Percentiles rank a stretch among this genome's conserved stretches.
phyloP scores from a whole-genome alignment of 495 filamentous ascomycete genomes.

The Penicillium goetzii region DNA sequence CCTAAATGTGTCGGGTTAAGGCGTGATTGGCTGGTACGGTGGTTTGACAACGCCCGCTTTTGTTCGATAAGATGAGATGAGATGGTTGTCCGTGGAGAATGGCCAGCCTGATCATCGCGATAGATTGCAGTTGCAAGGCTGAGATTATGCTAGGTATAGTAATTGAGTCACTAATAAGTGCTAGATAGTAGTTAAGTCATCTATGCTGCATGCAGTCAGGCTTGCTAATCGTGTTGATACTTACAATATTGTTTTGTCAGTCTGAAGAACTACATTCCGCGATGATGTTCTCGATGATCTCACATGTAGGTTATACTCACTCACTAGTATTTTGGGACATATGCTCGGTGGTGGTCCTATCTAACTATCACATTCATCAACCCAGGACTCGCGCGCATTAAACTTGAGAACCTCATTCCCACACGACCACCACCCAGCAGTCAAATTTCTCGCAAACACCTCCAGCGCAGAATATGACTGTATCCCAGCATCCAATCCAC shows the following conservation, averaged over 20 bases:
- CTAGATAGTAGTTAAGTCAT: not conserved
- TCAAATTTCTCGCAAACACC: constrained; percentile 85
- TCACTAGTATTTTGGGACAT: not conserved
- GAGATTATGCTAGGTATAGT: not conserved
- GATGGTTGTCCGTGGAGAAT: not conserved
- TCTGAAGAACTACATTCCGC: not conserved
- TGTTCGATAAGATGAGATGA: not conserved
- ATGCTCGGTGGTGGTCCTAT: not conserved
- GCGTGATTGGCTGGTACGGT: not conserved
- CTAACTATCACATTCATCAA: constrained; percentile 11
- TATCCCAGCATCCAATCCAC: not conserved
- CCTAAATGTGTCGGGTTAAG: not conserved
- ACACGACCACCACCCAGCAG: constrained; percentile 87
- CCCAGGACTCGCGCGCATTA: constrained; percentile 73
- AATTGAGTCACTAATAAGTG: not conserved
- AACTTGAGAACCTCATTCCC: constrained; percentile 86
- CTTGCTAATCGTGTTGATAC: not conserved
- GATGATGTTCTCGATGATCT: no score
- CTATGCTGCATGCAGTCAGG: not conserved
- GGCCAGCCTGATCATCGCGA: not conserved
- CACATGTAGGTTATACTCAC: not conserved
- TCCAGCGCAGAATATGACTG: constrained; percentile 68
- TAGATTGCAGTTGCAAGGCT: not conserved
- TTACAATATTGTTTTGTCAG: not conserved
- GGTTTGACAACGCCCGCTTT: not conserved